Evolutionary conservation across 139 green algal genomes (phyloP).

Genomic region (Parachlorella kessleri): DNA sequence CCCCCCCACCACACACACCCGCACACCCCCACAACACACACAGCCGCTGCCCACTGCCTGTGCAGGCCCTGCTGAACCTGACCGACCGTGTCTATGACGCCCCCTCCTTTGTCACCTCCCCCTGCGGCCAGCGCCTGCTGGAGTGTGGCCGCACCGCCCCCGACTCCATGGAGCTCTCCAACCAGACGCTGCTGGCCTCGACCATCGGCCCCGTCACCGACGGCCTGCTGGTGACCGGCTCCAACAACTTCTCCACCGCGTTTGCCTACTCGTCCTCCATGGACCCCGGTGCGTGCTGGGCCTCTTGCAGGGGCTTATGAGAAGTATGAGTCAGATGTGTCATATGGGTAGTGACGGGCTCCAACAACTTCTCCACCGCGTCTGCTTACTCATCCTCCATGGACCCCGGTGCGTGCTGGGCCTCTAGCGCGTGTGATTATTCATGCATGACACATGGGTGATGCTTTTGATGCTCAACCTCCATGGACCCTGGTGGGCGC

Average conservation of each 20-base stretch:
- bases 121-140: constrained; percentile 71
- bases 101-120: constrained; percentile 38
- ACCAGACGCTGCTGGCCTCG: not conserved
- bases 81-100: constrained; percentile 63
- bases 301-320: no score
- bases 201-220: constrained; percentile 28
- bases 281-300: constrained; percentile 27
- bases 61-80: constrained; percentile 65
- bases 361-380: constrained; percentile 14
- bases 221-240: constrained; percentile 31
- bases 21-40: no score
- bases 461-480: constrained; percentile 52
- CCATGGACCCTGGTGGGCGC: constrained; percentile 42
- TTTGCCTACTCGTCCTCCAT: constrained; percentile 56
- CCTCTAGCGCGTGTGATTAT: no score
- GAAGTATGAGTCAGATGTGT: no score
- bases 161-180: constrained; percentile 17
- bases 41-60: no score
- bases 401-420: constrained; percentile 27
- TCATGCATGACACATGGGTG: no score
- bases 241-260: constrained; percentile 14
- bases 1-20: not conserved
- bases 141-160: constrained; percentile 24
- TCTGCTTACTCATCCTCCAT: constrained; percentile 56
- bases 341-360: constrained; percentile 21